Percentiles rank a stretch among this genome's conserved stretches.
These are phyloP conservation scores for Suillus variegatus DNA, from an alignment of 768 basidiomycete genomes.

Conservation along the genomic window DNA sequence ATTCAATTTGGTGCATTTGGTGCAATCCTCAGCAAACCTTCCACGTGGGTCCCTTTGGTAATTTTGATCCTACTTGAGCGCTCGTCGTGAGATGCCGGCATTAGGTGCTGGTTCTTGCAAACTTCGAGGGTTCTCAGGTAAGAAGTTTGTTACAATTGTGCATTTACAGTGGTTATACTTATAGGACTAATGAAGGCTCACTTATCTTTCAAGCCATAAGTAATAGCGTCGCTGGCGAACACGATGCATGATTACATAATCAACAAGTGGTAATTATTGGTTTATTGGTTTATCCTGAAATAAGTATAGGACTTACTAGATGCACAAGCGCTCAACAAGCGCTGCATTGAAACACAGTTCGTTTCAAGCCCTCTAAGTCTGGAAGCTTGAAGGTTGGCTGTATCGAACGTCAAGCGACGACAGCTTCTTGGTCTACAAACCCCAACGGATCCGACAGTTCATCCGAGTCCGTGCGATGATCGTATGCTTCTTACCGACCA, in stretches of 20 bases:
- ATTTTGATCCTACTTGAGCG: neutral
- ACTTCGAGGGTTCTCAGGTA: neutral
- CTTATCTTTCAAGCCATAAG: neutral
- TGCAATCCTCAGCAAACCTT: neutral
- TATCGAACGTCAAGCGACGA: neutral
- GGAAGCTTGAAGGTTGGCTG: neutral
- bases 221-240: neutral
- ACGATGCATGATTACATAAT: neutral
- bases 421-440: neutral
- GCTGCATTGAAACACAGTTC: neutral
- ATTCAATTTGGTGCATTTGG: neutral
- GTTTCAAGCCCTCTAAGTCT: neutral
- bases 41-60: constrained; percentile 1
- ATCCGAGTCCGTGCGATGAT: neutral
- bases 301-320: neutral
- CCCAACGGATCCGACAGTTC: neutral
- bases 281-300: neutral
- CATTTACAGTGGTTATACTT: too few relatives aligned
- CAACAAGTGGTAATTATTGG: neutral
- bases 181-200: neutral
- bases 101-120: neutral
- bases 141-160: neutral
- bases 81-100: neutral
- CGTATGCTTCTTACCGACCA: neutral
- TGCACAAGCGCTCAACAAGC: neutral